Conservation (phyloP, 495 filamentous ascomycete species). For the Jackrogersella minutella region DNA sequence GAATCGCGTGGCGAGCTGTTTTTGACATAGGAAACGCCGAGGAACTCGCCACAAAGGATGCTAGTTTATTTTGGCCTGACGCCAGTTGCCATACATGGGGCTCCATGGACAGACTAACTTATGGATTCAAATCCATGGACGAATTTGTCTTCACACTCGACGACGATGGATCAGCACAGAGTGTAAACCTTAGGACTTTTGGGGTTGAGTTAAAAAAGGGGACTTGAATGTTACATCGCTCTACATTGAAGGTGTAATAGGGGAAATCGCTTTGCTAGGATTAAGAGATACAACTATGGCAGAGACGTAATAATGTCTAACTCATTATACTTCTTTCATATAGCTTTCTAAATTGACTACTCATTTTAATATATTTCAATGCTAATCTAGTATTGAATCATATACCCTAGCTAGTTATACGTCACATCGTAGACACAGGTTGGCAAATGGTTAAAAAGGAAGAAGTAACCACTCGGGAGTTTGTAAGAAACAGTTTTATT, state of each 20-base stretch:
- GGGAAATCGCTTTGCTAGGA: too few species aligned
- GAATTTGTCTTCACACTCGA: conserved; percentile 37
- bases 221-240: background rate
- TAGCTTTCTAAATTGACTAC: background rate
- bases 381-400: background rate
- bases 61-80: conserved; percentile 37
- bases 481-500: background rate
- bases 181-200: conserved; percentile 25
- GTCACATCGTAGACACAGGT: background rate
- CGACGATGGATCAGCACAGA: conserved; percentile 8
- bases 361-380: background rate
- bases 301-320: background rate
- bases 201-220: conserved; percentile 19
- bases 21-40: conserved; percentile 38
- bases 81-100: conserved; percentile 45
- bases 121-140: conserved; percentile 43
- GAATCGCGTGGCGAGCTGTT: conserved; percentile 44
- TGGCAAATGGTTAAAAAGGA: too few species aligned
- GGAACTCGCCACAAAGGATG: conserved; percentile 37
- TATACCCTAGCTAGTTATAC: too few species aligned
- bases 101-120: conserved; percentile 46
- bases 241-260: too few species aligned
- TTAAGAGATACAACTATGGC: background rate
- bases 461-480: too few species aligned
- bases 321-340: background rate